A percentile compares a stretch with the other conserved stretches of the same genome.
phyloP scores from a whole-genome alignment of 768 basidiomycete genomes.

The Russula earlei region DNA sequence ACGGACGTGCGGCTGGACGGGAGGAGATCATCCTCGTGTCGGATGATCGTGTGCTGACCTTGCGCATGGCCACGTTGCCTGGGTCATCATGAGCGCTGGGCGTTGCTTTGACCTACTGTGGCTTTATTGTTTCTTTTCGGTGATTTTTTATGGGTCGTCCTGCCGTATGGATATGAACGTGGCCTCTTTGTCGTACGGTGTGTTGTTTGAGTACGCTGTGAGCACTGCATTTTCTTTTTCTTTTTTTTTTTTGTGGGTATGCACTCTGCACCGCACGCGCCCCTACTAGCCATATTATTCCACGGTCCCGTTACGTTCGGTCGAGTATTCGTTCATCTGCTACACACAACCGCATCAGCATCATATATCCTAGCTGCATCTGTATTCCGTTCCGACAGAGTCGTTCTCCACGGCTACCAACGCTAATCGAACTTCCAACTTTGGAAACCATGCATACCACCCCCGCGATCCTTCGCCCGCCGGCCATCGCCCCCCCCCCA shows the following conservation, averaged over 20 bases:
- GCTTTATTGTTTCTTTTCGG: background rate
- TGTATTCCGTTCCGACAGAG: constrained; percentile 19
- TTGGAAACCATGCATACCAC: too few relatives aligned
- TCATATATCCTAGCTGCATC: constrained; percentile 22
- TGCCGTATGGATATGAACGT: background rate
- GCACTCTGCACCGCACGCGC: too few relatives aligned
- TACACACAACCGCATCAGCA: constrained; percentile 18
- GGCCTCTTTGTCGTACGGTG: background rate
- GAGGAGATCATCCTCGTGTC: constrained; percentile 88
- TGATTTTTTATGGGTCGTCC: background rate
- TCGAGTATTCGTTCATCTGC: constrained; percentile 11
- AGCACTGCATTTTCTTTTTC: constrained; percentile 12
- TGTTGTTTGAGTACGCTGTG: constrained; percentile 21
- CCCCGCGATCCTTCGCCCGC: too few relatives aligned
- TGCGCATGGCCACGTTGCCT: constrained; percentile 42
- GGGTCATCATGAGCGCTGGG: constrained; percentile 15
- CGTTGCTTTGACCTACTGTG: background rate
- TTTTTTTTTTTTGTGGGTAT: background rate
- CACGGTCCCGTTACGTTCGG: background rate
- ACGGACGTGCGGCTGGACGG: constrained; percentile 41
- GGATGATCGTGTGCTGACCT: constrained; percentile 73
- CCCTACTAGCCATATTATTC: background rate
- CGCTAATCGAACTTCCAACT: too few relatives aligned
- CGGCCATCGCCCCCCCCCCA: too few relatives aligned
- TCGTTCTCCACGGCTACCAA: too few relatives aligned